A percentile compares a stretch with the other conserved stretches of the same genome.
These are phyloP conservation scores for Haplographium delicatum DNA, from an alignment of 495 filamentous ascomycete genomes.

Conservation along the genomic window DNA sequence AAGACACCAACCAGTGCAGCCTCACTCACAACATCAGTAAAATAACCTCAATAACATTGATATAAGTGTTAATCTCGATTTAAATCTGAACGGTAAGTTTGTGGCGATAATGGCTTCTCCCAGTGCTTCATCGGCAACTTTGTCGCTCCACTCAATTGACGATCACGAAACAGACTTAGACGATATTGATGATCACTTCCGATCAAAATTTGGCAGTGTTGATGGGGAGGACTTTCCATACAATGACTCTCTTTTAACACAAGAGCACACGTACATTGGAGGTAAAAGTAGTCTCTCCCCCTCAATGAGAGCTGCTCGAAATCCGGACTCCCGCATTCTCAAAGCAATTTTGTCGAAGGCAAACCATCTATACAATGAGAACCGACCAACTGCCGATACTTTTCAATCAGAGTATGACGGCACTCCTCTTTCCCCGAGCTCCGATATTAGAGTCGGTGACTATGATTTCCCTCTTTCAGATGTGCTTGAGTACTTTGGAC, in stretches of 20 bases:
- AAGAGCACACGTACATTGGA: neutral
- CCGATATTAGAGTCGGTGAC: too few species aligned
- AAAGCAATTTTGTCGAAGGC: constrained; percentile 3
- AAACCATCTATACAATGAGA: neutral
- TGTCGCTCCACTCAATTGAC: constrained; percentile 1
- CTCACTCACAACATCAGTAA: neutral
- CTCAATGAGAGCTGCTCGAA: constrained; percentile 5
- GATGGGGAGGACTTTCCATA: neutral
- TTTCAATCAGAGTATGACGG: too few species aligned
- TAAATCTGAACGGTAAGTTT: neutral
- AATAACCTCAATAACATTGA: neutral
- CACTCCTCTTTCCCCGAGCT: neutral
- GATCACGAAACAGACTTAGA: neutral
- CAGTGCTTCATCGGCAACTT: constrained; percentile 7
- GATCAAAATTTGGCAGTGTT: too few species aligned
- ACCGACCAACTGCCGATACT: neutral
- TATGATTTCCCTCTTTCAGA: neutral
- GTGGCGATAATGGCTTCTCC: constrained; percentile 4
- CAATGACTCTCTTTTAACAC: neutral
- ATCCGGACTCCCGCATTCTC: constrained; percentile 3
- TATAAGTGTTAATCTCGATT: neutral
- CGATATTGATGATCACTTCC: neutral
- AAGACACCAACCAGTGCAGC: neutral
- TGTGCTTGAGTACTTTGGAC: constrained; percentile 4
- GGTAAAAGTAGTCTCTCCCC: neutral